Evolutionary conservation across 805 yeast genomes (phyloP), one percentile per base, ranked within the genome.

Genomic region (Ogataea henricii): DNA sequence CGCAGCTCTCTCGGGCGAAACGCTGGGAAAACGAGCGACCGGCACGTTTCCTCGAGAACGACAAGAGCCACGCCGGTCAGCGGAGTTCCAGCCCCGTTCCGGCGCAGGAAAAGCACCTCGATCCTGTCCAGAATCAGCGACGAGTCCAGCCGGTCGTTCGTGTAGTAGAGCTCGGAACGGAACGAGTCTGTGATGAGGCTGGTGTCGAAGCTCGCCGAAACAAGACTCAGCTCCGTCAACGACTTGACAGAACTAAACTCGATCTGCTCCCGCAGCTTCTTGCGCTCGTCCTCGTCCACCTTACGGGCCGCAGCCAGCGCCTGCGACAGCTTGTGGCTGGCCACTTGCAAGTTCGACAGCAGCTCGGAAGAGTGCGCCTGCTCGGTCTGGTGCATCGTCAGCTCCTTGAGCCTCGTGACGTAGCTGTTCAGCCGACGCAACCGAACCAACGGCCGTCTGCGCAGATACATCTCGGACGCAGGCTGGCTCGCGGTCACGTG

Each of bases 11-110:
- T 50, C n/a, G 46, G 45, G 29, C 59, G 54, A 21, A 71, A 51
- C 18, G 68, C 67, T 6, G 73, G 69, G 44, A 71, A 71, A 25
- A 71, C 27, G 33, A 71, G 47, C 6, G 66, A 54, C 20, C 65
- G 56, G 4, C 63, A 64, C 29, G 54, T 48, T 6, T 60, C 59
- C 27, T 68, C 67, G 10, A 62, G 43, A n/a, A 62, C 54, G 12
- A 68, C 58, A 4, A 71, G 40, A 6, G 68, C 71, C 14, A 64
- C 27, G 8, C 54, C 46, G 14, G 40, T 25, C 16, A 46, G 16
- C 4, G 29, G 18, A 7, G 14, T 17, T 14, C 13, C 13, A n/a
- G 45, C 29, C 2, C 40, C 23, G 21, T 46, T 29, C n/a, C 49
- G 33, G 20, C 61, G 36, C 34, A 61, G 52, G 7, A 52, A 16